These are phyloP conservation scores for Fraxinus floribunda DNA, from an alignment of 305 asterid genomes.

Conservation along the genomic window DNA sequence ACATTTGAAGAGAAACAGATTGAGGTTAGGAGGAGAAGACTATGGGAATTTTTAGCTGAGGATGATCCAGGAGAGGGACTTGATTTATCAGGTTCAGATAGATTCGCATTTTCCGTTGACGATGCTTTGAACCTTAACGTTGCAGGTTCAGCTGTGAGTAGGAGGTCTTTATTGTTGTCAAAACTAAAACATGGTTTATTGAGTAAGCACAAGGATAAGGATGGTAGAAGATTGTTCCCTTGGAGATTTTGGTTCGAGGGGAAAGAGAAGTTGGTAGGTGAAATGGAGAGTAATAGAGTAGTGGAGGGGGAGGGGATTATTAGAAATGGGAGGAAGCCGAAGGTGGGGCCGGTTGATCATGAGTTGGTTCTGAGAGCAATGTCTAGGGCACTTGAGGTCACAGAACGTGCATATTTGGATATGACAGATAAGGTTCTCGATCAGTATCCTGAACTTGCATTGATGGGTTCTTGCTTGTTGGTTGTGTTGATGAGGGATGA, in stretches of 20 bases:
- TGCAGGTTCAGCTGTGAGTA: conserved; percentile 75
- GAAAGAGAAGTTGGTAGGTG: conserved; percentile 53
- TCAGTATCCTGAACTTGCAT: conserved; percentile 91
- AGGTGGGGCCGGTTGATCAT: conserved; percentile 73
- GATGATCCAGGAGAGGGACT: conserved; percentile 85
- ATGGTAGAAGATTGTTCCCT: conserved; percentile 62
- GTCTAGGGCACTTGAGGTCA: conserved; percentile 85
- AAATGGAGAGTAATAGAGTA: conserved; percentile 39
- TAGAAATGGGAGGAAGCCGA: conserved; percentile 56
- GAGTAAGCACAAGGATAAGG: conserved; percentile 77
- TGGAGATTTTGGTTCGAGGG: conserved; percentile 86
- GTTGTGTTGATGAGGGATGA: conserved; percentile 94
- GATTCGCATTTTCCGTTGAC: conserved; percentile 93
- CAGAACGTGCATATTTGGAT: conserved; percentile 81
- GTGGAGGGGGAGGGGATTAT: conserved; percentile 45
- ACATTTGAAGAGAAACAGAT: conserved; percentile 64
- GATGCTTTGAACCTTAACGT: conserved; percentile 81
- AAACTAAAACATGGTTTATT: conserved; percentile 81
- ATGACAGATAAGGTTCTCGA: conserved; percentile 94
- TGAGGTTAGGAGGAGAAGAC: conserved; percentile 80
- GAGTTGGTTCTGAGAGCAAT: conserved; percentile 82
- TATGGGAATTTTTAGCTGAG: conserved; percentile 92
- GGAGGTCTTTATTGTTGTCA: conserved; percentile 77
- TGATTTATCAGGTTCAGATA: conserved; percentile 96
- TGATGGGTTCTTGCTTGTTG: conserved; percentile 97